Percentiles rank a stretch among this genome's conserved stretches.
These are phyloP conservation scores for Tirmania nivea DNA, from an alignment of 495 filamentous ascomycete genomes.

Conservation along the genomic window DNA sequence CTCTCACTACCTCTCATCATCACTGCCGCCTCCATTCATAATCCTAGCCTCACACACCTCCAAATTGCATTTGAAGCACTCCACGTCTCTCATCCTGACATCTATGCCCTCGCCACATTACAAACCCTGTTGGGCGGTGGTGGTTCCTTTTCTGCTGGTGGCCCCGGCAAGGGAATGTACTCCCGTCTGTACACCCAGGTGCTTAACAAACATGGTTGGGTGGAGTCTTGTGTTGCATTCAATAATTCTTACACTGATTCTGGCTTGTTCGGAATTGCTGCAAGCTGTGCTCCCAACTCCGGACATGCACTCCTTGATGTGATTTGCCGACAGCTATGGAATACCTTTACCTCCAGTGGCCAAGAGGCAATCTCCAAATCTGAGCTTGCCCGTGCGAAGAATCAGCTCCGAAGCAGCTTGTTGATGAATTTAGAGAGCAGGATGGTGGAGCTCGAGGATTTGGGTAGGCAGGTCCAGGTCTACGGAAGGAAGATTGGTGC, in stretches of 20 bases:
- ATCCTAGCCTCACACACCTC: slow-evolving; percentile 71
- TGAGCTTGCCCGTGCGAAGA: slow-evolving; percentile 93
- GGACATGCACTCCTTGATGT: slow-evolving; percentile 69
- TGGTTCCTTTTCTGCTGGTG: slow-evolving; percentile 91
- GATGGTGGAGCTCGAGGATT: slow-evolving; percentile 97
- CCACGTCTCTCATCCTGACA: slow-evolving; percentile 69
- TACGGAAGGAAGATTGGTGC: slow-evolving; percentile 80
- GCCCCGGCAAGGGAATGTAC: slow-evolving; percentile 98
- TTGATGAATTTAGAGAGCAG: slow-evolving; percentile 95
- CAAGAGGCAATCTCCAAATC: slow-evolving; percentile 40
- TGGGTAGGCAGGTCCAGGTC: slow-evolving; percentile 88
- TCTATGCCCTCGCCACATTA: slow-evolving; percentile 90
- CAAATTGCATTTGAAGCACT: slow-evolving; percentile 92
- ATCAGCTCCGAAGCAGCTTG: slow-evolving; percentile 72
- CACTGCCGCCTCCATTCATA: slow-evolving; percentile 46
- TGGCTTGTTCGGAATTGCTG: slow-evolving; percentile 82
- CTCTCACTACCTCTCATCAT: slow-evolving; percentile 62
- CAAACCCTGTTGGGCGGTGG: slow-evolving; percentile 91
- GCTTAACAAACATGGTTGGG: slow-evolving; percentile 90
- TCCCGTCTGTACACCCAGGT: slow-evolving; percentile 92
- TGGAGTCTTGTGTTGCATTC: slow-evolving; percentile 85
- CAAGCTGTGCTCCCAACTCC: slow-evolving; percentile 55
- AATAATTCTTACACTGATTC: slow-evolving; percentile 94
- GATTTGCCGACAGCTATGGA: slow-evolving; percentile 72
- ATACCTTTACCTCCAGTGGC: slow-evolving; percentile 45